phyloP scores from a whole-genome alignment of 2,329 filamentous ascomycete genomes.

The Hymenoscyphus linearis region DNA sequence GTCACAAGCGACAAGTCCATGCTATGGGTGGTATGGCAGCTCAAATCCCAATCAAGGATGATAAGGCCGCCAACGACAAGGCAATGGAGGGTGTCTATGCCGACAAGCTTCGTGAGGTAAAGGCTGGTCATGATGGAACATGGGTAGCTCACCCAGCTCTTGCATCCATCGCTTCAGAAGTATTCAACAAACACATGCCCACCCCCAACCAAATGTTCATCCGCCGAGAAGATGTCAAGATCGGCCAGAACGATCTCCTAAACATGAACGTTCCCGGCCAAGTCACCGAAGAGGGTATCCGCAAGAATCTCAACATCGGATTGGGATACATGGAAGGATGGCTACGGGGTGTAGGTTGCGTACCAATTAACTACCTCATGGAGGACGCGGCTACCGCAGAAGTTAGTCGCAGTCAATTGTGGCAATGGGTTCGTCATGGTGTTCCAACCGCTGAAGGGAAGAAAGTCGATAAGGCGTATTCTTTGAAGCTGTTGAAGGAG shows the following conservation, averaged over 20 bases:
- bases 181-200: slow-evolving; percentile 99
- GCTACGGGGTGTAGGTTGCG: slow-evolving; percentile 90
- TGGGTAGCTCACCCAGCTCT: slow-evolving; percentile 97
- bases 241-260: slow-evolving; percentile 83
- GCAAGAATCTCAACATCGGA: slow-evolving; percentile 96
- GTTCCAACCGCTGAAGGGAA: slow-evolving; percentile 81
- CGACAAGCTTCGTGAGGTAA: slow-evolving; percentile 94
- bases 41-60: slow-evolving; percentile 97
- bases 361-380: slow-evolving; percentile 98
- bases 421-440: slow-evolving; percentile 84
- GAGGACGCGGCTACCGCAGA: slow-evolving; percentile 97
- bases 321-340: slow-evolving; percentile 98
- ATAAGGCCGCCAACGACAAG: slow-evolving; percentile 82
- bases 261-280: slow-evolving; percentile 97
- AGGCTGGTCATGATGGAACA: slow-evolving; percentile 89
- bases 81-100: slow-evolving; percentile 91
- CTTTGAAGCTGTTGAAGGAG: slow-evolving; percentile 80
- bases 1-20: slow-evolving; percentile 93
- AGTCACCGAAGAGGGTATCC: slow-evolving; percentile 90
- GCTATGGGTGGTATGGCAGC: slow-evolving; percentile 99
- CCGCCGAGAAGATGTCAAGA: slow-evolving; percentile 81
- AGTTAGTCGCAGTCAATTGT: slow-evolving; percentile 88
- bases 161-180: slow-evolving; percentile 77
- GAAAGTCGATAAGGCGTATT: slow-evolving; percentile 88
- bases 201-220: slow-evolving; percentile 94